These are phyloP conservation scores for Zostera marina DNA, from an alignment of 116 monocot species.

Conservation along the genomic window DNA sequence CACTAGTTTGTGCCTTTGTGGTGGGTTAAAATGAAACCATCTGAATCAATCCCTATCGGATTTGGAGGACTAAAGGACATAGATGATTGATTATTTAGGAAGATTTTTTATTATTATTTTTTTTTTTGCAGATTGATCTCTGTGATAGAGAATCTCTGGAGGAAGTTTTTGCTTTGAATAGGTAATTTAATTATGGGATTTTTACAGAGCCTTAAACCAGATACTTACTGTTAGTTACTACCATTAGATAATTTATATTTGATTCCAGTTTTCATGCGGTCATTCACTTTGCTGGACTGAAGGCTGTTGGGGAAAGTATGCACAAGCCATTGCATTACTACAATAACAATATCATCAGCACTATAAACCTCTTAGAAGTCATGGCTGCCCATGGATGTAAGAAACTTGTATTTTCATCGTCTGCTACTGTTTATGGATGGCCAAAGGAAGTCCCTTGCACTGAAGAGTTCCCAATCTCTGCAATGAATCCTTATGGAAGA, in stretches of 20 bases:
- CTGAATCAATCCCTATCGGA: too few relatives aligned
- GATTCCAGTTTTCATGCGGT: constrained; percentile 77
- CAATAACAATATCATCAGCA: constrained; percentile 75
- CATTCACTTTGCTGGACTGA: constrained; percentile 89
- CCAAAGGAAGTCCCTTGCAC: constrained; percentile 91
- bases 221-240: background rate
- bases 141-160: constrained; percentile 21
- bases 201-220: background rate
- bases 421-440: constrained; percentile 94
- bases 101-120: background rate
- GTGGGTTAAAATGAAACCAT: too few relatives aligned
- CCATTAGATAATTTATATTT: background rate
- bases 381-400: constrained; percentile 82
- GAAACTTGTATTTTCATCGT: constrained; percentile 95
- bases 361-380: constrained; percentile 64
- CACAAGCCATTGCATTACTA: constrained; percentile 81
- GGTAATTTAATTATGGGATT: constrained; percentile 4
- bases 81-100: background rate
- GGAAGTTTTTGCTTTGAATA: constrained; percentile 19
- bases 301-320: constrained; percentile 92
- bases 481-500: constrained; percentile 83
- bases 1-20: too few relatives aligned
- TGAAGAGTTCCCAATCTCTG: constrained; percentile 68
- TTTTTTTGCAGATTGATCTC: constrained; percentile 22
- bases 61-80: too few relatives aligned